These are phyloP conservation scores for Fusarium sp. DNA, from an alignment of 2,329 filamentous ascomycete species.

Conservation along the genomic window DNA sequence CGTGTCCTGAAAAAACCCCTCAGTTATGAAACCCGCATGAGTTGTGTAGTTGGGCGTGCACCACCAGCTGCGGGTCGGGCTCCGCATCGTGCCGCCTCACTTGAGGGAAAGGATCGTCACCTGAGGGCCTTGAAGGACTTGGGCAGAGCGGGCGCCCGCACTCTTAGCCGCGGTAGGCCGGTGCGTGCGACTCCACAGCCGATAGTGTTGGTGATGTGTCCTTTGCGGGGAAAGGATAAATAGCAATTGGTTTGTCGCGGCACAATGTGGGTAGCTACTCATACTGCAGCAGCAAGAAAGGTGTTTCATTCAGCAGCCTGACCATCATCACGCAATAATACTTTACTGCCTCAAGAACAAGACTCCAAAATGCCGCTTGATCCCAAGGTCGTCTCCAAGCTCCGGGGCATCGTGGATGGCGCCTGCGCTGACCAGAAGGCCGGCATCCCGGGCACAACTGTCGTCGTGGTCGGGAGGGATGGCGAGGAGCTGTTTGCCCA, in stretches of 20 bases:
- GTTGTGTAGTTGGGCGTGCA: background rate
- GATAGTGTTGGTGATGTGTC: background rate
- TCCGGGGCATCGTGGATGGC: slow-evolving; percentile 53
- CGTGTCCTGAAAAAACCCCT: slow-evolving; percentile 20
- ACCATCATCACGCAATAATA: background rate
- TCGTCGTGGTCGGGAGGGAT: slow-evolving; percentile 63
- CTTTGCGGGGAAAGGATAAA: slow-evolving; percentile 2
- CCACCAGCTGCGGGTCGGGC: slow-evolving; percentile 30
- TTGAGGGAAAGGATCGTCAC: slow-evolving; percentile 1
- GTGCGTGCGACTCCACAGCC: no score
- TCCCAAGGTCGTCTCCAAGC: slow-evolving; percentile 24
- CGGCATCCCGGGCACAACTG: slow-evolving; percentile 62
- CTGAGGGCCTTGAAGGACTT: background rate
- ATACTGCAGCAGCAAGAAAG: background rate
- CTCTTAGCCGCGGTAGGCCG: no score
- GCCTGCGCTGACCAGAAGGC: slow-evolving; percentile 56
- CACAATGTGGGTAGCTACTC: background rate
- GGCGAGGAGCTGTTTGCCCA: slow-evolving; percentile 65
- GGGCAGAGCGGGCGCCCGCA: background rate
- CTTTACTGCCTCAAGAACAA: background rate
- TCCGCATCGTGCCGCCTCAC: slow-evolving; percentile 22
- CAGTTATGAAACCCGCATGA: background rate
- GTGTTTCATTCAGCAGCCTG: background rate
- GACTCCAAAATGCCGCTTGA: slow-evolving; percentile 36
- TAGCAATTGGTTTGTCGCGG: background rate